Conservation (phyloP, 2,329 filamentous ascomycete species). For the Pyricularia grisea region DNA sequence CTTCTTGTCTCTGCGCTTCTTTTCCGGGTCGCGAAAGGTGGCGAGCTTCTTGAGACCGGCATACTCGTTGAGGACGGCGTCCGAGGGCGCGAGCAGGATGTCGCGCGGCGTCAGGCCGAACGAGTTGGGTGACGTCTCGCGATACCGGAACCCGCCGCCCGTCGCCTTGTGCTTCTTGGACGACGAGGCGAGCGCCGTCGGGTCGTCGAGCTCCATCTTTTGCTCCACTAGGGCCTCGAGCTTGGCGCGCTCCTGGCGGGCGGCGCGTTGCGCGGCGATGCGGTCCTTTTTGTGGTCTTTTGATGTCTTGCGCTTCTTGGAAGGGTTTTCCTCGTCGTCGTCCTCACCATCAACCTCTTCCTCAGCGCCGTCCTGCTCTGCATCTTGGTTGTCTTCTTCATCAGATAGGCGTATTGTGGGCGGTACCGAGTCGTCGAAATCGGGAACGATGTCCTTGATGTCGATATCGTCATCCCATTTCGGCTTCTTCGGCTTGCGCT, state of each 20-base stretch:
- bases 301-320: slow-evolving; percentile 51
- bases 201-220: slow-evolving; percentile 64
- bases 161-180: slow-evolving; percentile 21
- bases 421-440: slow-evolving; percentile 61
- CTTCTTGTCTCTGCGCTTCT: slow-evolving; percentile 86
- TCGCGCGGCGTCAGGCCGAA: slow-evolving; percentile 87
- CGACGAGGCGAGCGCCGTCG: slow-evolving; percentile 39
- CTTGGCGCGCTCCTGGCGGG: slow-evolving; percentile 71
- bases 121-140: slow-evolving; percentile 81
- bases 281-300: slow-evolving; percentile 52
- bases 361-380: slow-evolving; percentile 27
- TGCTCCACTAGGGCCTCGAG: slow-evolving; percentile 82
- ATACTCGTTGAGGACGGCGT: slow-evolving; percentile 79
- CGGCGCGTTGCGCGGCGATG: slow-evolving; percentile 53
- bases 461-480: slow-evolving; percentile 97
- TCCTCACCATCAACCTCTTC: slow-evolving; percentile 26
- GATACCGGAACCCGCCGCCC: slow-evolving; percentile 68
- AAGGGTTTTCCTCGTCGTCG: slow-evolving; percentile 21
- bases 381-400: slow-evolving; percentile 24
- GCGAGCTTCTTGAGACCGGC: slow-evolving; percentile 93
- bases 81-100: slow-evolving; percentile 80
- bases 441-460: slow-evolving; percentile 83
- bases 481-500: slow-evolving; percentile 66
- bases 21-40: slow-evolving; percentile 75
- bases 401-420: slow-evolving; percentile 49